Evolutionary conservation across 768 basidiomycete genomes (phyloP), one percentile per base, ranked within the genome.

Genomic region (Lanmaoa rubissima): DNA sequence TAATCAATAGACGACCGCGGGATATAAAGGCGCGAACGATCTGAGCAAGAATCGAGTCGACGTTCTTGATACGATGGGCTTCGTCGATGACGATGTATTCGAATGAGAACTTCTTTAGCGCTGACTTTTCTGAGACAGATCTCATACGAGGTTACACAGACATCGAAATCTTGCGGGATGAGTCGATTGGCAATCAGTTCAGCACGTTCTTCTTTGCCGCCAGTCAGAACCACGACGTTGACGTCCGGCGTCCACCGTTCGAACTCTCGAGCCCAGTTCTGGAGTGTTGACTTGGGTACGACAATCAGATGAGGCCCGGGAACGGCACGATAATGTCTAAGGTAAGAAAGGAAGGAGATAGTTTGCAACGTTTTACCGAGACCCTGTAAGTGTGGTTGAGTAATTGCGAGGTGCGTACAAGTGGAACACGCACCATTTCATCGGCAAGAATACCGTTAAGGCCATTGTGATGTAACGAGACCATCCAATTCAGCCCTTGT

Each of bases 31-130:
- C 78, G 48, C 96, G 84, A 47, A 98, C 93, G 66, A 99, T 98
- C 74, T 97, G 93, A 16, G 88, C 87, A 16, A 99, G 82, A 65
- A 98, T 88, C 13, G 93, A 96, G 71, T 98, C 93, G 63, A 96
- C 94, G 70, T 98, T 98, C 78, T 98, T 98, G 82, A 99, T 99
- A 24, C 97, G 89, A 68, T 99, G 96, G 1, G 96, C 96, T 75
- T 99, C 96, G 74, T 99, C 96, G 66, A 99, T 98, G 61, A 90
- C 84, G 72, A 98, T 98, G 74, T 98, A 98, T 72, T 96, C 92
- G 77, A 98, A 98, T 0, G 88, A 89, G 71, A 98, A 92, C 72
- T 96, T 96, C 74, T 92, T 93, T 59, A 98, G 78, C 0, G 88
- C 82, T n/a, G 84, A 79, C 73, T 94, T 94, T 71, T 99, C 97